Evolutionary conservation across 805 yeast genomes (phyloP), one percentile per base, ranked within the genome.

Genomic region (Teunomyces gatunensis): DNA sequence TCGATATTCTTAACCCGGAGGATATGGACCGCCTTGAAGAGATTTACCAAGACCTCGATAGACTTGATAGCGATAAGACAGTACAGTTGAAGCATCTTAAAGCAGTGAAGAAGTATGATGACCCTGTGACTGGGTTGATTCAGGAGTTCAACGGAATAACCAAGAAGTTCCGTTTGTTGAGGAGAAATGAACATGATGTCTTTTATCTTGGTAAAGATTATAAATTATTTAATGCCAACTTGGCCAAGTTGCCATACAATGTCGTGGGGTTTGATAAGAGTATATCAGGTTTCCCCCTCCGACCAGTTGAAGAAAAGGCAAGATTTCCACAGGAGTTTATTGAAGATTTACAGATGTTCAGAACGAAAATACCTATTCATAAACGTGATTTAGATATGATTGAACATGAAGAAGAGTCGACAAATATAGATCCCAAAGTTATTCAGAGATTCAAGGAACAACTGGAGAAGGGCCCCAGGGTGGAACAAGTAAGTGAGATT

Each of bases 201-300:
- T 53, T 64, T 34, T 48, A 58, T 28, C 59, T 66, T 46, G 55
- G 62, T 17, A 58, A 65, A 15, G 68, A 65, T 28, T 64, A 65
- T 20, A 65, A 65, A 44, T 52, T 68, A 15, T 60, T 59, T 32
- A 58, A 62, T 36, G 60, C 62, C 13, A 64, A 65, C 43, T 46
- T 64, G 6, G 62, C 61, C 42, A 57, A 56, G n/a, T 54, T 58
- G 30, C 69, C 69, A 9, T 71, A 71, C 51, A 70, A 72, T 53
- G 74, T 71, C 6, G 56, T 69, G 3, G 78, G 78, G 4, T 70
- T 70, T 53, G 78, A 73, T 54, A 57, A 67, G 42, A 59, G 68
- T 21, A 52, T 71, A 27, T 57, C 66, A 23, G 78, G 78, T 2
- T 56, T 69, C 25, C 78, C 78, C 1, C 49, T 72, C 27, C 52